These are phyloP conservation scores for Kregervanrija delftensis DNA, from an alignment of 805 yeast species.

Conservation along the genomic window DNA sequence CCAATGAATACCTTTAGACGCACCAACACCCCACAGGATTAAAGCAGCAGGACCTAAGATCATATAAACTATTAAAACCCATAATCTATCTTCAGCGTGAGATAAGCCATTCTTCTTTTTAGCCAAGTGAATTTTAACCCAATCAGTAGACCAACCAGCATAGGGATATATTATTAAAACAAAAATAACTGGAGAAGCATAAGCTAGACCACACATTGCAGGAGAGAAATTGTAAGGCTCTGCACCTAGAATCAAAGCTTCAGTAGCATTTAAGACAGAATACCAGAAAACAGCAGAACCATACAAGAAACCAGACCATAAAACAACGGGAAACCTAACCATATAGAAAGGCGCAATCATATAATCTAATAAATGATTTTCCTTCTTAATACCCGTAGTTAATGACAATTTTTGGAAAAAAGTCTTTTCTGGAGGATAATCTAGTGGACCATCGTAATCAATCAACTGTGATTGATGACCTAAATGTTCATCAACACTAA, in stretches of 20 bases:
- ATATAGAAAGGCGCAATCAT: slow-evolving; percentile 33
- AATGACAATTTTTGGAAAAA: slow-evolving; percentile 37
- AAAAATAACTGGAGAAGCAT: slow-evolving; percentile 47
- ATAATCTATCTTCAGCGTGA: slow-evolving; percentile 53
- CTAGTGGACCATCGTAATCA: slow-evolving; percentile 15
- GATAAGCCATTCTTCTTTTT: slow-evolving; percentile 43
- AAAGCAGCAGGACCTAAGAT: slow-evolving; percentile 49
- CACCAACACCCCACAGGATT: slow-evolving; percentile 60
- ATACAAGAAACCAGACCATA: slow-evolving; percentile 50
- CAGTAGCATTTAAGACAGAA: slow-evolving; percentile 43
- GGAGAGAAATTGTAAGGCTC: slow-evolving; percentile 47
- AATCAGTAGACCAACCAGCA: slow-evolving; percentile 46
- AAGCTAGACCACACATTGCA: slow-evolving; percentile 42
- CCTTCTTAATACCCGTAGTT: slow-evolving; percentile 31
- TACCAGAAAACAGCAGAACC: slow-evolving; percentile 45
- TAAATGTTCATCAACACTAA: slow-evolving; percentile 18
- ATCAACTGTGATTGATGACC: slow-evolving; percentile 24
- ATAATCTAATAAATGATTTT: slow-evolving; percentile 20
- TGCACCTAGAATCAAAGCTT: slow-evolving; percentile 35
- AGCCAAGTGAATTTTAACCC: slow-evolving; percentile 42
- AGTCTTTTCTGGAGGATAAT: slow-evolving; percentile 29
- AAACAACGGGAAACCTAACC: slow-evolving; percentile 44
- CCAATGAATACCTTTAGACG: slow-evolving; percentile 49
- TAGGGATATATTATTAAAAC: slow-evolving; percentile 35
- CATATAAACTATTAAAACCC: slow-evolving; percentile 40